phyloP scores from a whole-genome alignment of 495 filamentous ascomycete genomes.

The Ramalina intermedia region DNA sequence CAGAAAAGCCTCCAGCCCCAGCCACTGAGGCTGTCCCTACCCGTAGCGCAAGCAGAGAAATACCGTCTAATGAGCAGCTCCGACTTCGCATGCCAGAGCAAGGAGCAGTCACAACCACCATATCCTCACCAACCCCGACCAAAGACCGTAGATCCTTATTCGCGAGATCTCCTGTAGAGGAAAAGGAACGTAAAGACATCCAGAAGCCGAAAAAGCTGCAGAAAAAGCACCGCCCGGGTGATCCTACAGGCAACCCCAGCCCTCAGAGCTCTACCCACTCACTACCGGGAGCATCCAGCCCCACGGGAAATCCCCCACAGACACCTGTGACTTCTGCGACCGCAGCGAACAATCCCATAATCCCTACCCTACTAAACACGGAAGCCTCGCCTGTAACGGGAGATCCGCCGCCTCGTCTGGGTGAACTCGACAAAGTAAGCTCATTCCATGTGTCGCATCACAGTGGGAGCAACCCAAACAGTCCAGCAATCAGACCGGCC shows the following conservation, averaged over 20 bases:
- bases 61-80: slow-evolving; percentile 11
- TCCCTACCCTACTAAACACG: slow-evolving; percentile 8
- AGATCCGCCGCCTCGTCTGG: slow-evolving; percentile 15
- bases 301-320: slow-evolving; percentile 17
- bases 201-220: slow-evolving; percentile 71
- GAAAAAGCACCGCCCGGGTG: slow-evolving; percentile 58
- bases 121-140: slow-evolving; percentile 43
- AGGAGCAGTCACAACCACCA: slow-evolving; percentile 20
- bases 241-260: slow-evolving; percentile 54
- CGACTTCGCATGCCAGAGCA: slow-evolving; percentile 28
- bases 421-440: slow-evolving; percentile 13
- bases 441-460: slow-evolving; percentile 10
- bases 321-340: slow-evolving; percentile 16
- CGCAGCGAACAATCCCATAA: slow-evolving; percentile 1
- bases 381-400: slow-evolving; percentile 12
- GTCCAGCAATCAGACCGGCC: slow-evolving; percentile 35
- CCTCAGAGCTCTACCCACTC: slow-evolving; percentile 77
- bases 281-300: slow-evolving; percentile 29
- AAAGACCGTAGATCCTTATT: slow-evolving; percentile 61
- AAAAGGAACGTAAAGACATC: slow-evolving; percentile 40
- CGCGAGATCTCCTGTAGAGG: slow-evolving; percentile 44
- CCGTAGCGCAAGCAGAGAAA: slow-evolving; percentile 16
- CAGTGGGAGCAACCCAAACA: slow-evolving; percentile 6
- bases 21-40: background rate
- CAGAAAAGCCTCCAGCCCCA: slow-evolving; percentile 3